phyloP scores from a whole-genome alignment of 768 basidiomycete genomes.

The Thelephora ganbajun region DNA sequence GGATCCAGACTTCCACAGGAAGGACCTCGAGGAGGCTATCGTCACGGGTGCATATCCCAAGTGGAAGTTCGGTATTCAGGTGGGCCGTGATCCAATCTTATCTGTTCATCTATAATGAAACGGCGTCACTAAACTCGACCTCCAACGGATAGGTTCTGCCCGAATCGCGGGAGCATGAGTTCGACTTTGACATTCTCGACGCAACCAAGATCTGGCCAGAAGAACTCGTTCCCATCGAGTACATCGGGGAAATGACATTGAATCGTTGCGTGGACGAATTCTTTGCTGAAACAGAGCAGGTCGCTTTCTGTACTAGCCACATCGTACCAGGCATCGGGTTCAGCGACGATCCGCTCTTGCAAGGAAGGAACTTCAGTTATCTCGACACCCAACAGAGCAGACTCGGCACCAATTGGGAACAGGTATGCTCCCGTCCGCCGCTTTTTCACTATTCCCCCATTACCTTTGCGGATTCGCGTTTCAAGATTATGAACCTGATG shows the following conservation, averaged over 20 bases:
- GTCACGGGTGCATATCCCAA: slow-evolving; percentile 52
- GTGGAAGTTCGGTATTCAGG: slow-evolving; percentile 58
- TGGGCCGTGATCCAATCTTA: neutral
- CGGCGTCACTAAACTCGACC: neutral
- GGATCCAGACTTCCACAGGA: slow-evolving; percentile 85
- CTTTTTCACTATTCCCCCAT: neutral
- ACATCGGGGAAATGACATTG: slow-evolving; percentile 64
- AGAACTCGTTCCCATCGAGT: slow-evolving; percentile 61
- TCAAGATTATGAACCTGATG: slow-evolving; percentile 1
- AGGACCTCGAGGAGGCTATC: slow-evolving; percentile 79
- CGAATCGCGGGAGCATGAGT: slow-evolving; percentile 61
- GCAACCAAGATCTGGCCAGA: slow-evolving; percentile 82
- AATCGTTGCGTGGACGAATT: slow-evolving; percentile 56
- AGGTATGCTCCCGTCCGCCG: slow-evolving; percentile 21
- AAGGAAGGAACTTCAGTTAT: slow-evolving; percentile 79
- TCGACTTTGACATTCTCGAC: slow-evolving; percentile 82
- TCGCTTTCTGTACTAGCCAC: slow-evolving; percentile 68
- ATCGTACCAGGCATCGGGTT: slow-evolving; percentile 55
- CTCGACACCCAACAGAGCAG: slow-evolving; percentile 76
- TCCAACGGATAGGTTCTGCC: slow-evolving; percentile 37
- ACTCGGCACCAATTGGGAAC: slow-evolving; percentile 69
- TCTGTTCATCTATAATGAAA: neutral
- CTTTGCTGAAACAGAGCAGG: slow-evolving; percentile 82
- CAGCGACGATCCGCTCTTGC: slow-evolving; percentile 68
- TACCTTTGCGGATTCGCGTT: too few species aligned